Percentiles rank a stretch among this genome's conserved stretches.
Conservation (phyloP, 1,284 basidiomycete genomes). For the Rhizopogon parksii region DNA sequence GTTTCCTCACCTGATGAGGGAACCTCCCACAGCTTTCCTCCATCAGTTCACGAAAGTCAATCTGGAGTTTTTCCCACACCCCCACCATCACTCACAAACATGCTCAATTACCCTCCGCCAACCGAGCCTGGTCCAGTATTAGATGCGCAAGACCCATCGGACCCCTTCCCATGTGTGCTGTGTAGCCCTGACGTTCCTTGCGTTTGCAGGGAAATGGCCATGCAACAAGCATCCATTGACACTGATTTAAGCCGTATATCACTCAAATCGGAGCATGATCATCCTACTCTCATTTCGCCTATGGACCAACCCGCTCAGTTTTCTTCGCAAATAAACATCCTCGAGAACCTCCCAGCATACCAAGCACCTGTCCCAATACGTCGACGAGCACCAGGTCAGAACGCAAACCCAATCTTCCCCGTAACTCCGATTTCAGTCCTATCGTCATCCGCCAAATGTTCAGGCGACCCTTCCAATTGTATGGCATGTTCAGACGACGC, state of each 20-base stretch:
- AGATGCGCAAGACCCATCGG: conserved; percentile 28
- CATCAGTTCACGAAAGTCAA: conserved; percentile 7
- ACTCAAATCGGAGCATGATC: conserved; percentile 27
- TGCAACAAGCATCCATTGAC: conserved; percentile 34
- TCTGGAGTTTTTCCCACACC: conserved; percentile 19
- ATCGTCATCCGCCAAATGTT: conserved; percentile 31
- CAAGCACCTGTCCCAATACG: conserved; percentile 73
- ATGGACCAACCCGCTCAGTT: conserved; percentile 14
- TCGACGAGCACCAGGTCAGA: conserved; percentile 37
- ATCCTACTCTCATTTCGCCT: conserved; percentile 22
- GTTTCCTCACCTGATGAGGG: conserved; percentile 13
- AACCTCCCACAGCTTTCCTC: conserved; percentile 6
- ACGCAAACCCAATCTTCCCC: conserved; percentile 46
- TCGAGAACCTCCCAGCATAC: conserved; percentile 71
- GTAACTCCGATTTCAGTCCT: conserved; percentile 29
- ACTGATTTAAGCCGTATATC: conserved; percentile 13
- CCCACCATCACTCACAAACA: conserved; percentile 22
- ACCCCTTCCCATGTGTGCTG: conserved; percentile 50
- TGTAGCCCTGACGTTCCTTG: conserved; percentile 67
- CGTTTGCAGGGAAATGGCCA: conserved; percentile 61
- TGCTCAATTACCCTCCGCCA: conserved; percentile 30
- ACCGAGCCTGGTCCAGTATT: conserved; percentile 9
- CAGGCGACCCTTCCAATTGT: conserved; percentile 64
- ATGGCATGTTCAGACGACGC: conserved; percentile 72
- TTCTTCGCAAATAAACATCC: conserved; percentile 40